Conservation (phyloP, 768 basidiomycete genomes). For the Neoboletus brunneissimus region DNA sequence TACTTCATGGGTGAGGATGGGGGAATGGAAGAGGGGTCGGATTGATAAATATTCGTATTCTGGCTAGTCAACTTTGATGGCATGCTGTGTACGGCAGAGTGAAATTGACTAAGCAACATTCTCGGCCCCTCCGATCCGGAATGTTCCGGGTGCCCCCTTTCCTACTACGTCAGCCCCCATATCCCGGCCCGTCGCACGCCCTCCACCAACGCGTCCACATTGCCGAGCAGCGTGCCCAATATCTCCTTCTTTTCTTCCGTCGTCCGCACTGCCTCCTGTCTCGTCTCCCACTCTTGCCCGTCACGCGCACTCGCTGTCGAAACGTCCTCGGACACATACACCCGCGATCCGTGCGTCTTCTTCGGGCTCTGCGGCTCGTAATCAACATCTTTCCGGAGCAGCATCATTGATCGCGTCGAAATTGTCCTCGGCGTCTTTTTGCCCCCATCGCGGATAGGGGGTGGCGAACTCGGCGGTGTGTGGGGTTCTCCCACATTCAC, state of each 20-base stretch:
- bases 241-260: slow-evolving; percentile 84
- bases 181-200: slow-evolving; percentile 84
- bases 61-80: too few species aligned
- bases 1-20: slow-evolving; percentile 2
- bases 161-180: slow-evolving; percentile 63
- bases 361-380: slow-evolving; percentile 71
- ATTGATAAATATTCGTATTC: neutral
- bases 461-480: slow-evolving; percentile 27
- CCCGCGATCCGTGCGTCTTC: slow-evolving; percentile 39
- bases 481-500: slow-evolving; percentile 15
- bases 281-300: slow-evolving; percentile 5
- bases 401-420: slow-evolving; percentile 48
- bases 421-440: slow-evolving; percentile 23
- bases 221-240: slow-evolving; percentile 79
- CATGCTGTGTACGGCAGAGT: slow-evolving; percentile 12
- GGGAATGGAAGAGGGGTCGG: neutral
- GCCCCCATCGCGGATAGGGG: slow-evolving; percentile 24
- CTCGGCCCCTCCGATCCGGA: neutral
- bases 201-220: slow-evolving; percentile 88
- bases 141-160: neutral
- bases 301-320: slow-evolving; percentile 12
- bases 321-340: slow-evolving; percentile 30
- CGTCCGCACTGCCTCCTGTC: slow-evolving; percentile 39
- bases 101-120: slow-evolving; percentile 16
- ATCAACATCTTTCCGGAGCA: slow-evolving; percentile 71